A percentile compares a stretch with the other conserved stretches of the same genome.
These are phyloP conservation scores for Heterobasidion annosum DNA, from an alignment of 1,284 basidiomycete species.

Conservation along the genomic window DNA sequence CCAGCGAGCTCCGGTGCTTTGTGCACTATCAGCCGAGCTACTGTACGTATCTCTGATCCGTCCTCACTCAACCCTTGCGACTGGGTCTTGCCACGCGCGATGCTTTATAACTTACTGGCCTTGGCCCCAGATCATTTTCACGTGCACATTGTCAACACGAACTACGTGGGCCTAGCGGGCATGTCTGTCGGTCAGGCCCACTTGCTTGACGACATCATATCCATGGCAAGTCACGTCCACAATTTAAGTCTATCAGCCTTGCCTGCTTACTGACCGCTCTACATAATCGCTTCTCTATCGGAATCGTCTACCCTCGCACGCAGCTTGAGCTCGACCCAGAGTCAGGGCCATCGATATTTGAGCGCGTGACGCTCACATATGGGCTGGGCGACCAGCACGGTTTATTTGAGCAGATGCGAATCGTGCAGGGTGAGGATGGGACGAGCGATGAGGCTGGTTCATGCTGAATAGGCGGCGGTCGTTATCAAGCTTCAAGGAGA, in stretches of 20 bases:
- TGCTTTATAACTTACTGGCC: not conserved
- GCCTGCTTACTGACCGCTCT: not conserved
- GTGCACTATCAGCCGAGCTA: conserved; percentile 96
- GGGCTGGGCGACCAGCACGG: conserved; percentile 76
- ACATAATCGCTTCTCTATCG: not conserved
- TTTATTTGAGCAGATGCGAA: conserved; percentile 41
- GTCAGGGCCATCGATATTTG: conserved; percentile 41
- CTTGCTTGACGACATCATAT: conserved; percentile 87
- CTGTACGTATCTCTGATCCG: conserved; percentile 46
- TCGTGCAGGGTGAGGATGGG: conserved; percentile 20
- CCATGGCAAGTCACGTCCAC: conserved; percentile 41
- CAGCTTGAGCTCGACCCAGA: conserved; percentile 55
- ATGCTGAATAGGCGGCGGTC: too few species aligned
- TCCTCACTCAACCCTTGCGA: not conserved
- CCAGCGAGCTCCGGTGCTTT: conserved; percentile 67
- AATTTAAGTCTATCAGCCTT: not conserved
- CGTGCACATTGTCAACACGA: conserved; percentile 85
- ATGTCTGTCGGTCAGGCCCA: conserved; percentile 90
- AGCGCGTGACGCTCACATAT: conserved; percentile 76
- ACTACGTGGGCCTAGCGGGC: conserved; percentile 54
- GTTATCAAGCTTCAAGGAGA: too few species aligned
- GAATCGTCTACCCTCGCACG: not conserved
- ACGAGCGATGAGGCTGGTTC: not conserved
- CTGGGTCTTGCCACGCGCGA: not conserved
- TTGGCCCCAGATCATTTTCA: conserved; percentile 77